Conservation (phyloP, 129 eudicot genomes). For the Heracleum sosnowskyi region DNA sequence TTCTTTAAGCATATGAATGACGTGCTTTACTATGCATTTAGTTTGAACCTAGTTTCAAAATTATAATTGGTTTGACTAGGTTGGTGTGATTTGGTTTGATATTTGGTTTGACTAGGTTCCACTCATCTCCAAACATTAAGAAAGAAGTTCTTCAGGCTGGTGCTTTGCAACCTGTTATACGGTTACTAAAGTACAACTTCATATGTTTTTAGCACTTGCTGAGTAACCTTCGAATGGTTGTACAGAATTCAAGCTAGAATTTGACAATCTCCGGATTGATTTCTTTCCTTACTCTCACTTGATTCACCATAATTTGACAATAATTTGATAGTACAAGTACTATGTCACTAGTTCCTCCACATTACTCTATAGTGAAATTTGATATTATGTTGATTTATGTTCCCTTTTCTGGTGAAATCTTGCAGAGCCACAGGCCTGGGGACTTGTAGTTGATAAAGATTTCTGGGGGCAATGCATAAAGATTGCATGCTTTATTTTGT, state of each 20-base stretch:
- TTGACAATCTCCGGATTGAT: no score
- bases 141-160: conserved; percentile 93
- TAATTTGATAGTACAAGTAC: background rate
- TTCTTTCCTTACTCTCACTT: no score
- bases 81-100: no score
- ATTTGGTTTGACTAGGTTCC: conserved; percentile 64
- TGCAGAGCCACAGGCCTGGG: background rate
- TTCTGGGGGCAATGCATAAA: background rate
- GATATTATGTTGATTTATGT: background rate
- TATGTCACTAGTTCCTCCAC: background rate
- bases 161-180: conserved; percentile 96
- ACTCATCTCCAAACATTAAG: conserved; percentile 87
- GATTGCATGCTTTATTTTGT: background rate
- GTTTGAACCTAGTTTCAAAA: no score
- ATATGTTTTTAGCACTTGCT: background rate
- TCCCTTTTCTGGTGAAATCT: background rate
- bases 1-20: no score
- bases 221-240: background rate
- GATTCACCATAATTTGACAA: no score
- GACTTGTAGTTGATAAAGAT: background rate
- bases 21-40: no score
- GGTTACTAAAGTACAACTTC: conserved; percentile 58
- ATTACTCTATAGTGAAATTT: background rate
- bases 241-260: background rate
- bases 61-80: no score